These are phyloP conservation scores for Corymbia citriodora DNA, from an alignment of 441 rosid species.

Conservation along the genomic window DNA sequence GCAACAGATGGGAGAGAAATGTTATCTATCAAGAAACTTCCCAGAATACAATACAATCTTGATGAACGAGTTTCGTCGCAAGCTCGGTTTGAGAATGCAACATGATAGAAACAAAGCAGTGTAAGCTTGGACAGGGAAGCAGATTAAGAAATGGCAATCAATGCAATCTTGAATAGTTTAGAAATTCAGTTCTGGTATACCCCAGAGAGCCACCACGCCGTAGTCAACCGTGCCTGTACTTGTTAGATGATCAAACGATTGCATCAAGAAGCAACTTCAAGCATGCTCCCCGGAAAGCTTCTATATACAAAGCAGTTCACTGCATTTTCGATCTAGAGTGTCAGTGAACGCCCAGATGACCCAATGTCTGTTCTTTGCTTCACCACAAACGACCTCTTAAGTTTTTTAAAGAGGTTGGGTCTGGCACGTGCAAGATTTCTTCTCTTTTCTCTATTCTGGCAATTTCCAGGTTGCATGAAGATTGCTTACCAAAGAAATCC, in stretches of 20 bases:
- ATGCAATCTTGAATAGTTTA: not conserved
- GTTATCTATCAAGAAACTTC: not conserved
- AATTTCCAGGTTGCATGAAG: not conserved
- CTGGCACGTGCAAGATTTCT: not conserved
- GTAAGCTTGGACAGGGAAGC: not conserved
- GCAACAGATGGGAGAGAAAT: not conserved
- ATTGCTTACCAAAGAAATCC: not conserved
- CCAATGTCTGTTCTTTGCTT: not conserved
- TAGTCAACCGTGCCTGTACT: not conserved
- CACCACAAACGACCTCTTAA: not conserved
- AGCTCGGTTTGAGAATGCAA: not conserved
- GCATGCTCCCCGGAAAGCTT: not conserved
- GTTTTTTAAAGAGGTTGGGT: not conserved
- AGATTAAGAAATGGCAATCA: not conserved
- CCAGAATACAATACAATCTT: not conserved
- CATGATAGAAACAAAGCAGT: not conserved
- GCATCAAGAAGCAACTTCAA: not conserved
- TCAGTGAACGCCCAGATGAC: not conserved
- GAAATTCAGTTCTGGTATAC: not conserved
- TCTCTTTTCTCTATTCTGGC: not conserved
- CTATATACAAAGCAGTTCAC: not conserved
- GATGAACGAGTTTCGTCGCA: not conserved
- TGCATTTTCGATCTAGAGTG: not conserved
- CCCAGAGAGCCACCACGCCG: not conserved
- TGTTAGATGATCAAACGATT: not conserved